A percentile compares a stretch with the other conserved stretches of the same genome.
phyloP scores from a whole-genome alignment of 2,329 filamentous ascomycete genomes.

The Mycosphaerella sp. region DNA sequence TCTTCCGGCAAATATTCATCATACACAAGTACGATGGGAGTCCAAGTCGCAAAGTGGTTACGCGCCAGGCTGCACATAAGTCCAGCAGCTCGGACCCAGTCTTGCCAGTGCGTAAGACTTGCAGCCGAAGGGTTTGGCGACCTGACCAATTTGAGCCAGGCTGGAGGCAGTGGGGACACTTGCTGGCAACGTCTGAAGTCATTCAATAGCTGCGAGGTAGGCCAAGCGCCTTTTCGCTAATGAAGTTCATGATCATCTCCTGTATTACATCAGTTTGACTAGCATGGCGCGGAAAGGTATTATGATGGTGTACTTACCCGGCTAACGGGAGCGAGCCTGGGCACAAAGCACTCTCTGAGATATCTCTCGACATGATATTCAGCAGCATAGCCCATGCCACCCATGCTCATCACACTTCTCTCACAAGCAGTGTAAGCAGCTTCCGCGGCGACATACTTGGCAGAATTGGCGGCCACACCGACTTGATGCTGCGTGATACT shows the following conservation, averaged over 20 bases:
- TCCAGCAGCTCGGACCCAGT: too few relatives aligned
- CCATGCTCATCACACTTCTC: constrained; percentile 52
- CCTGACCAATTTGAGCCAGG: too few relatives aligned
- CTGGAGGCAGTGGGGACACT: background rate
- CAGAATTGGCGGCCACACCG: constrained; percentile 52
- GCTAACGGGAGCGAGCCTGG: constrained; percentile 54
- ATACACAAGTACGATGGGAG: too few relatives aligned
- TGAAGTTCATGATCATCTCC: constrained; percentile 72
- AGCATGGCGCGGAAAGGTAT: too few relatives aligned
- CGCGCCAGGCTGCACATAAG: too few relatives aligned
- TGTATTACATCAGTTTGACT: constrained; percentile 25
- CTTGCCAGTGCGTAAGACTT: too few relatives aligned
- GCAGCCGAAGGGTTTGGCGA: background rate
- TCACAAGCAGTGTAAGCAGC: constrained; percentile 57
- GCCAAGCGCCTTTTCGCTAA: constrained; percentile 61
- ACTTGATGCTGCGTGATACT: constrained; percentile 42
- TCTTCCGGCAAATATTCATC: too few relatives aligned
- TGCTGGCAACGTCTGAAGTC: background rate
- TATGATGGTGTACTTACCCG: constrained; percentile 35
- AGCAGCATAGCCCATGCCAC: constrained; percentile 59
- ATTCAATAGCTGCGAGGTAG: constrained; percentile 60
- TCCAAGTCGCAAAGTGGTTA: too few relatives aligned
- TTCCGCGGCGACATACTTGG: constrained; percentile 55
- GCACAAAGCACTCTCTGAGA: constrained; percentile 54
- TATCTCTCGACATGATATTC: constrained; percentile 59